phyloP scores from a whole-genome alignment of 345 rosid species.

The Citrus glauca region DNA sequence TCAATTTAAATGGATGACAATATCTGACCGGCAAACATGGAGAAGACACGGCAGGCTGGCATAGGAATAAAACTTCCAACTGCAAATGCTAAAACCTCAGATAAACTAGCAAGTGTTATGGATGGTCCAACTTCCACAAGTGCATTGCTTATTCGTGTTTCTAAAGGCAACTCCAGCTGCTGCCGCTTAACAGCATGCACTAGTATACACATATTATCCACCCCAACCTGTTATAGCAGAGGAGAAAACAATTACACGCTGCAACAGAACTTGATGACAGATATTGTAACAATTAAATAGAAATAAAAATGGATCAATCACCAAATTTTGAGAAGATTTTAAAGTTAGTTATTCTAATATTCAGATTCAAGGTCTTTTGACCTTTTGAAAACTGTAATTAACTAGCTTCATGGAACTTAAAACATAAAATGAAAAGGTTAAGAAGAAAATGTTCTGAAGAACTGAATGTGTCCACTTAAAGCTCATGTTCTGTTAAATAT shows the following conservation, averaged over 20 bases:
- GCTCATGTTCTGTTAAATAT: not conserved
- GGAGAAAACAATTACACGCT: constrained; percentile 12
- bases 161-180: constrained; percentile 60
- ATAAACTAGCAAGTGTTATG: constrained; percentile 91
- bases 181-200: constrained; percentile 96
- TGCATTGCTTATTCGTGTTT: constrained; percentile 85
- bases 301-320: not conserved
- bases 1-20: constrained; percentile 1
- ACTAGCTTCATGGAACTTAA: not conserved
- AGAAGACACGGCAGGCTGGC: constrained; percentile 98
- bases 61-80: constrained; percentile 92
- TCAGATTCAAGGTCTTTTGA: not conserved
- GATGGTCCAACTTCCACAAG: constrained; percentile 98
- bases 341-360: not conserved
- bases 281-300: not conserved
- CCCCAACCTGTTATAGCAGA: constrained; percentile 60
- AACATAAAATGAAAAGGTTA: not conserved
- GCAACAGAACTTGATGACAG: not conserved
- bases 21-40: constrained; percentile 88
- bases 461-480: not conserved
- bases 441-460: not conserved
- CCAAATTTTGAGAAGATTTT: not conserved
- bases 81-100: constrained; percentile 94
- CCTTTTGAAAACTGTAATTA: not conserved
- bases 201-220: constrained; percentile 97